Evolutionary conservation across 106 monocot genomes (phyloP), one percentile per base, ranked within the genome.

Genomic region (Chionographis japonica): DNA sequence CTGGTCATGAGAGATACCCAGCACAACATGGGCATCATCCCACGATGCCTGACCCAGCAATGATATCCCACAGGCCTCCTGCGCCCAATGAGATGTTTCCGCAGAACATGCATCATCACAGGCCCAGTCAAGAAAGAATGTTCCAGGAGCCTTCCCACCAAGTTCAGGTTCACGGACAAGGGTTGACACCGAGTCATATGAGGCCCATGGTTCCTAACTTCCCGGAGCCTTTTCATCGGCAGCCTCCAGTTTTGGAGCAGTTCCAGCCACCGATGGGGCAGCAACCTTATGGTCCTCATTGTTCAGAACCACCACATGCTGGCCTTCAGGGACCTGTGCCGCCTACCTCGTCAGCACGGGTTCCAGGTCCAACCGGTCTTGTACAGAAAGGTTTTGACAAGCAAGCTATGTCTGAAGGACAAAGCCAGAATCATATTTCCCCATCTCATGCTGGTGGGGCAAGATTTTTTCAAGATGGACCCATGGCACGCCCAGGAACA

Each of bases 201-300:
- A 77, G 83, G 53, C 83, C 87, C 40, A 65, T 75, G 20, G 70
- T 66, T 8, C 72, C 68, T 62, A 59, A 58, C 37, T 41, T 84
- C 40, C 38, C 69, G 54, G 84, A 84, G 72, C 57, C 42, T 54
- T n/a, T 63, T 40, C 66, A 78, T 72, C 78, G 63, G 36, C 77
- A 49, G 40, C 17, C 51, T 39, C 9, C 66, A 35, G 13, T 35
- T 49, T 6, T 63, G n/a, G 77, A 74, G 27, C 40, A 70, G 39
- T 68, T 68, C 50, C 54, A 70, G 50, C 68, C 63, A 11, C 62
- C 72, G 12, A 61, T 12, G 49, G 67, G 52, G 57, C 63, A 49
- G n/a, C 59, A 42, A 51, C 71, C 71, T 43, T 63, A 63, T 53
- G 51, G 51, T 40, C 58, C 75, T 7, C 68, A 54, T 38, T 67